phyloP scores from a whole-genome alignment of 768 basidiomycete genomes.

The Sporobolomyces pararoseus region DNA sequence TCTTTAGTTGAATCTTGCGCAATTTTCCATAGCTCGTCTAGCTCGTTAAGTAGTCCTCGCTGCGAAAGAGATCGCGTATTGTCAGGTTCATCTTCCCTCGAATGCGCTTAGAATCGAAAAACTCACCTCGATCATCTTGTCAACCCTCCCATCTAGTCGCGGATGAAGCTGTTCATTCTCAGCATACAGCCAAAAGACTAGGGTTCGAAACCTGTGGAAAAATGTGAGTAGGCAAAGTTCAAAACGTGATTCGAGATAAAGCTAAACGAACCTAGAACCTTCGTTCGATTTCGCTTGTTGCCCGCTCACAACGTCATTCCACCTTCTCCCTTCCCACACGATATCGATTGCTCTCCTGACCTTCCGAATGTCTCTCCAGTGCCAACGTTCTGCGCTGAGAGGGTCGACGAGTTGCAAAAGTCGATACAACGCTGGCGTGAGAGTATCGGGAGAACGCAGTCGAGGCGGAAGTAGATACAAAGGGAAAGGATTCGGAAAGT shows the following conservation, averaged over 20 bases:
- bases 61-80: slow-evolving; percentile 49
- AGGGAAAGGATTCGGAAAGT: slow-evolving; percentile 38
- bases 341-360: slow-evolving; percentile 74
- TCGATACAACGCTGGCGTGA: slow-evolving; percentile 54
- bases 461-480: slow-evolving; percentile 31
- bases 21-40: slow-evolving; percentile 51
- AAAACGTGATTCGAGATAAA: no score
- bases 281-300: slow-evolving; percentile 55
- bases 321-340: slow-evolving; percentile 65
- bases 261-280: slow-evolving; percentile 27
- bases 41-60: slow-evolving; percentile 77
- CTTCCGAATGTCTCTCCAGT: slow-evolving; percentile 92
- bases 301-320: slow-evolving; percentile 64
- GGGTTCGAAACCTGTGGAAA: slow-evolving; percentile 65
- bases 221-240: not conserved
- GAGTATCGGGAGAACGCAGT: slow-evolving; percentile 18
- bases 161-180: slow-evolving; percentile 60
- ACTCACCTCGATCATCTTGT: slow-evolving; percentile 79
- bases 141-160: slow-evolving; percentile 74
- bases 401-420: slow-evolving; percentile 70
- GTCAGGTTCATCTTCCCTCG: no score
- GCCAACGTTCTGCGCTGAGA: slow-evolving; percentile 74
- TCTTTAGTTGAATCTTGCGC: slow-evolving; percentile 39
- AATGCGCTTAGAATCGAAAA: not conserved
- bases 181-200: slow-evolving; percentile 89